phyloP scores from a whole-genome alignment of 2,329 filamentous ascomycete genomes.

The Aciculosporium take region DNA sequence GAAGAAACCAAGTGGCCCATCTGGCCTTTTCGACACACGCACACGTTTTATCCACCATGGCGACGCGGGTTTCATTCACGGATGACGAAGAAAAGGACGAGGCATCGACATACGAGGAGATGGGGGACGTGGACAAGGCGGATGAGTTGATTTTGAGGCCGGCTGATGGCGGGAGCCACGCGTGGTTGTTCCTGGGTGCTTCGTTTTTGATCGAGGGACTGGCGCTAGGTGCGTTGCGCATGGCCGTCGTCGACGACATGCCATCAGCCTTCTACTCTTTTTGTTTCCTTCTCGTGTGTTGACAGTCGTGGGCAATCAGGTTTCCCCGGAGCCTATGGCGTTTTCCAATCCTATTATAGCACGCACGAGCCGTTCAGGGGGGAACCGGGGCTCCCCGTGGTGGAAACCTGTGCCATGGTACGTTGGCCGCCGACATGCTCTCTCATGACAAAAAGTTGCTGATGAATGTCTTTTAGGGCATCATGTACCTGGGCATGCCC shows the following conservation, averaged over 20 bases:
- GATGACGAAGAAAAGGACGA: conserved; percentile 3
- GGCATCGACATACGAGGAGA: background rate
- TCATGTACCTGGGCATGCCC: conserved; percentile 36
- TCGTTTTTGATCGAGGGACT: conserved; percentile 11
- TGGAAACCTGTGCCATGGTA: conserved; percentile 45
- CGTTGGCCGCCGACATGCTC: too few species aligned
- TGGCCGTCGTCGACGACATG: background rate
- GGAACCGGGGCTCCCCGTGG: conserved; percentile 36
- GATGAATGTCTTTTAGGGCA: conserved; percentile 17
- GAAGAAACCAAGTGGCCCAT: too few species aligned
- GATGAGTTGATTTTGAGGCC: background rate
- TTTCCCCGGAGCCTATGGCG: conserved; percentile 49
- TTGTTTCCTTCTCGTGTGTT: background rate
- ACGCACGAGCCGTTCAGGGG: conserved; percentile 39
- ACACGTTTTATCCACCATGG: background rate
- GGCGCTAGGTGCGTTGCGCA: conserved; percentile 6
- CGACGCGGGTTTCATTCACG: background rate
- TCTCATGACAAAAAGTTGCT: too few species aligned
- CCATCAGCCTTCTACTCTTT: background rate
- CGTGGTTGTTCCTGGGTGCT: conserved; percentile 18
- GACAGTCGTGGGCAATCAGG: conserved; percentile 23
- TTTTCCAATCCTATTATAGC: conserved; percentile 53
- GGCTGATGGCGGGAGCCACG: conserved; percentile 21
- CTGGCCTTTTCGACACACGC: background rate
- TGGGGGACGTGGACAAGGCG: background rate